Base-by-base conservation (phyloP, 1,284 basidiomycete species). In the Ceratobasidium sp. region DNA sequence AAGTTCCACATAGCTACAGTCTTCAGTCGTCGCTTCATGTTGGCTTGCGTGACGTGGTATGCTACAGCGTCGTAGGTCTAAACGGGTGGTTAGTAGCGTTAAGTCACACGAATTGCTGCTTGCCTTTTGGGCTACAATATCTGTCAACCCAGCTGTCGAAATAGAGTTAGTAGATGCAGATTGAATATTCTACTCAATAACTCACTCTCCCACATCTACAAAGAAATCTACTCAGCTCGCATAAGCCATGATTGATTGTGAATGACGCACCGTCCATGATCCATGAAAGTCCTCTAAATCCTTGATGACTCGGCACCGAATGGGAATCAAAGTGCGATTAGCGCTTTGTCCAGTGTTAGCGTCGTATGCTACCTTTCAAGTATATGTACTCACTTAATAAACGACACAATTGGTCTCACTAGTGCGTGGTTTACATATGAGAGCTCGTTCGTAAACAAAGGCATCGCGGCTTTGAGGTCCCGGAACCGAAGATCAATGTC, bases 401-500 rank as follows among this genome's bases (percentile, higher is more conserved):
- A 99, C 0, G 96, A 97, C 5, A 99, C 98, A 79, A 99, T 99
- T 3, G 98, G 97, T 77, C 98, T 86, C 54, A 98, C 94, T 39
- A 99, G 86, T n/a, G 97, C 98, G 82, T 93, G 95, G 81, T 97
- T 97, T 78, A 94, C 92, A 82, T 98, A 95, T 73, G 94, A 95
- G 76, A 99, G 83, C 80, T 97, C 94, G 60, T 87, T 88, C 37
- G 94, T 92, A 84, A 96, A 98, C 56, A 97, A 88, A 1, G 97
- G 98, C 20, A 99, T 95, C 13, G 92, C 94, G 39, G 97, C 97
- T 84, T 99, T 99, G 83, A 99, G 84, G 84, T 99, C 98, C 73
- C 97, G 89, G 85, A 99, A 98, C 75, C 98, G 87, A 80, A 99
- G 83, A 84, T 99, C 98, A 80, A 99, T 94, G 82, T 99, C 97